phyloP scores from a whole-genome alignment of 2,329 filamentous ascomycete species.

The Ascochyta lentis region DNA sequence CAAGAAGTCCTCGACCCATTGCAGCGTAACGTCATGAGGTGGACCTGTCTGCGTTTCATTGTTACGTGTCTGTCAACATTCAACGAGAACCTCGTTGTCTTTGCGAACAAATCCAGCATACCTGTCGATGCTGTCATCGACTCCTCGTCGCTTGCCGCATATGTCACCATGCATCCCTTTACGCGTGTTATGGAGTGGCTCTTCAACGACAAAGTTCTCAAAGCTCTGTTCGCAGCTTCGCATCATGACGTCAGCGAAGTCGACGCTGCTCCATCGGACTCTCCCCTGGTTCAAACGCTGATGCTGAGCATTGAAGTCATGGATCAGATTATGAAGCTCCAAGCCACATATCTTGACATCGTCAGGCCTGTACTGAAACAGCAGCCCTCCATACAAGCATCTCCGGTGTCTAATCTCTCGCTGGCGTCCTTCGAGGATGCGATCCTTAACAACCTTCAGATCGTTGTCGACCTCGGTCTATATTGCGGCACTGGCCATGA shows the following conservation, averaged over 20 bases:
- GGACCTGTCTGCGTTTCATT: conserved; percentile 85
- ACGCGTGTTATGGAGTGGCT: conserved; percentile 97
- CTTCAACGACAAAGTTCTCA: conserved; percentile 89
- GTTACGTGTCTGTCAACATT: conserved; percentile 80
- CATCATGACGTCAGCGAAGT: conserved; percentile 78
- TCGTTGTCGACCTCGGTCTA: conserved; percentile 82
- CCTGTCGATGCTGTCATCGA: conserved; percentile 77
- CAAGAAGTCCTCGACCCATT: conserved; percentile 68
- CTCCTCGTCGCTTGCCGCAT: conserved; percentile 76
- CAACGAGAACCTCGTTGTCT: conserved; percentile 89
- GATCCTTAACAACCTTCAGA: conserved; percentile 76
- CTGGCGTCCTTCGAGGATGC: conserved; percentile 93
- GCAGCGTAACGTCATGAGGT: conserved; percentile 75
- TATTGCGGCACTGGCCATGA: conserved; percentile 87
- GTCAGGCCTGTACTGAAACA: conserved; percentile 79
- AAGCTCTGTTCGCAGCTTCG: conserved; percentile 76
- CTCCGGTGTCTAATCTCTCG: conserved; percentile 73
- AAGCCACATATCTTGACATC: conserved; percentile 89
- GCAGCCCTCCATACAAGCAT: conserved; percentile 65
- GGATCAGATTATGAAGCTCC: conserved; percentile 80
- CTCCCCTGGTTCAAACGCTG: conserved; percentile 80
- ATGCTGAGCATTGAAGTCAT: conserved; percentile 84
- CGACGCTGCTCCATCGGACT: conserved; percentile 74
- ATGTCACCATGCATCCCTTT: conserved; percentile 90
- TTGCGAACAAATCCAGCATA: conserved; percentile 80